Conservation (phyloP, 2,329 filamentous ascomycete species). For the Colletotrichum gigasporum region DNA sequence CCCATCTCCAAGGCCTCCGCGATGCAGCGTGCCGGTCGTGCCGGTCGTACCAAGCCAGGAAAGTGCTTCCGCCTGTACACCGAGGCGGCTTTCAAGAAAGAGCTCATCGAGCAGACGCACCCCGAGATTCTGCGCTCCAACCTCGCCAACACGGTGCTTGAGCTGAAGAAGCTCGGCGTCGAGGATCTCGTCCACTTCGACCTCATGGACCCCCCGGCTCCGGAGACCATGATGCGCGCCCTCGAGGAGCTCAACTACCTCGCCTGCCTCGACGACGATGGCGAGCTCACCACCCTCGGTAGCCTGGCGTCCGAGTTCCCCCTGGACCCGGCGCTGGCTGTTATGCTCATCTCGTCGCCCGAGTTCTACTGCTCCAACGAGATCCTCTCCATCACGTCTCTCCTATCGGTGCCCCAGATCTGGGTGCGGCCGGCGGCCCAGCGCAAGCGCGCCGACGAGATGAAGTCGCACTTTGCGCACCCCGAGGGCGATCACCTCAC, state of each 20-base stretch:
- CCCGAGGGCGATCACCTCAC: constrained; percentile 95
- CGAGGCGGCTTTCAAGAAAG: constrained; percentile 94
- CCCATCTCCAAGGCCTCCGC: constrained; percentile 98
- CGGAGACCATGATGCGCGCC: constrained; percentile 97
- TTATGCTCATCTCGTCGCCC: constrained; percentile 97
- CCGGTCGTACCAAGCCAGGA: constrained; percentile 96
- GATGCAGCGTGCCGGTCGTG: constrained; percentile 97
- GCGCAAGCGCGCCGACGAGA: constrained; percentile 93
- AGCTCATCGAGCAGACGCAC: constrained; percentile 96
- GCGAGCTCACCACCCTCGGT: constrained; percentile 87
- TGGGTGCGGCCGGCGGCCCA: constrained; percentile 88
- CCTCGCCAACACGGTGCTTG: constrained; percentile 91
- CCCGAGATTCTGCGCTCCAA: constrained; percentile 96
- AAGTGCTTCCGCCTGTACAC: constrained; percentile 99
- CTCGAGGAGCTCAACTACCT: constrained; percentile 98
- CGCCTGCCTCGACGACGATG: constrained; percentile 94
- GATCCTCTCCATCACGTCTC: constrained; percentile 91
- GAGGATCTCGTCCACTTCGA: constrained; percentile 98
- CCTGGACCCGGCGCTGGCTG: constrained; percentile 90
- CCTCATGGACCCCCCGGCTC: constrained; percentile 96
- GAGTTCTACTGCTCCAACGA: constrained; percentile 99
- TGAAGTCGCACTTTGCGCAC: constrained; percentile 95
- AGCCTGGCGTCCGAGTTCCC: constrained; percentile 93
- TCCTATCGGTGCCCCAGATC: constrained; percentile 93
- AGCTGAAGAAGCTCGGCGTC: constrained; percentile 96